phyloP scores from a whole-genome alignment of 202 grass and related monocot genomes.

The Schoenoplectus tabernaemontani region DNA sequence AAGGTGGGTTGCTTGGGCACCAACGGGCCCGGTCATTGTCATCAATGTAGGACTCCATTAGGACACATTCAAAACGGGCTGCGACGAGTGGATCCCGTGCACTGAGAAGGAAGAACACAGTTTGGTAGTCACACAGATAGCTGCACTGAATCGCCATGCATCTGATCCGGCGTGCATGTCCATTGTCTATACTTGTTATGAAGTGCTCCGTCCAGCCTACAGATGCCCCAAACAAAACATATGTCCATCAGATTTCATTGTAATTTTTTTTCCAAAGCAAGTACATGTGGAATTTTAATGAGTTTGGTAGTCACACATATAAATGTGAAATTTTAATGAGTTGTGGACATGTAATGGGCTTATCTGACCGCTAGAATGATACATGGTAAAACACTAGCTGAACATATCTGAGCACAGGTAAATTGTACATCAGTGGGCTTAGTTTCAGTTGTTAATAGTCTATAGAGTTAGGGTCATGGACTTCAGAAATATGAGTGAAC shows the following conservation, averaged over 20 bases:
- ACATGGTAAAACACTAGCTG: neutral
- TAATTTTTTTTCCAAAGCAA: too few species aligned
- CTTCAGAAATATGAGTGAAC: neutral
- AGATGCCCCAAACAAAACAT: slow-evolving; percentile 4
- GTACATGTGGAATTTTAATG: too few species aligned
- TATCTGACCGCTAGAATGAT: neutral
- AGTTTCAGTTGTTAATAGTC: neutral
- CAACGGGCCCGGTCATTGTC: slow-evolving; percentile 58
- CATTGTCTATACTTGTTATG: slow-evolving; percentile 31
- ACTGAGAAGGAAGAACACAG: slow-evolving; percentile 29
- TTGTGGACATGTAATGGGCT: neutral
- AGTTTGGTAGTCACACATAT: too few species aligned
- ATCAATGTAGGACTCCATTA: slow-evolving; percentile 66
- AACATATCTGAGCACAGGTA: neutral
- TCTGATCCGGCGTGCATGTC: slow-evolving; percentile 41
- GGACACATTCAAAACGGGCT: slow-evolving; percentile 44
- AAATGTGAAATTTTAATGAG: too few species aligned
- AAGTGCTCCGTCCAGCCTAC: slow-evolving; percentile 83
- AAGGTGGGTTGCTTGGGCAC: slow-evolving; percentile 77
- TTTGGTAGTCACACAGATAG: slow-evolving; percentile 50
- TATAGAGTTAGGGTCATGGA: neutral
- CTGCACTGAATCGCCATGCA: slow-evolving; percentile 66
- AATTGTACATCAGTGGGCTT: neutral
- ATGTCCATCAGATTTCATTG: neutral
- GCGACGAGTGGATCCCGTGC: slow-evolving; percentile 33